phyloP scores from a whole-genome alignment of 2,329 filamentous ascomycete genomes.

The Claviceps sp. region DNA sequence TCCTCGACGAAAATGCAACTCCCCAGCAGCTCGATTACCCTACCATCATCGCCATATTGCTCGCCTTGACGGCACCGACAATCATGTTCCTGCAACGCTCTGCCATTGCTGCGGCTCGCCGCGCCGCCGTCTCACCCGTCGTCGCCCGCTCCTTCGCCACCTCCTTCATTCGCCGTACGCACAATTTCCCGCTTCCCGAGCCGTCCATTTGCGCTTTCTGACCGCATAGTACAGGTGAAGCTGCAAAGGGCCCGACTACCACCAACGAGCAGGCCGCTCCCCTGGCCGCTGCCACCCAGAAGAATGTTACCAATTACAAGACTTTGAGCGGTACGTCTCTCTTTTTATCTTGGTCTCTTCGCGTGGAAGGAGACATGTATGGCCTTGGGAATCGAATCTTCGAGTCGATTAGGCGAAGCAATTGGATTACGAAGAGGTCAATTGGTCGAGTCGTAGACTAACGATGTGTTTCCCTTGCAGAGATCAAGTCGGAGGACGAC shows the following conservation, averaged over 20 bases:
- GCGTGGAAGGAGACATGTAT: slow-evolving; percentile 2
- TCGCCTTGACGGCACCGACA: slow-evolving; percentile 14
- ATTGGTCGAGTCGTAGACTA: slow-evolving; percentile 7
- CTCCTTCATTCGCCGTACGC: slow-evolving; percentile 46
- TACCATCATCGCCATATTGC: slow-evolving; percentile 3
- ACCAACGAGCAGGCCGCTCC: slow-evolving; percentile 25
- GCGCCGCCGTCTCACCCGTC: slow-evolving; percentile 38
- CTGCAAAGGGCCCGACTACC: slow-evolving; percentile 20
- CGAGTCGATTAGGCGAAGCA: neutral
- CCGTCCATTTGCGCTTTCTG: neutral
- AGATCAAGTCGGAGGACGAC: slow-evolving; percentile 71
- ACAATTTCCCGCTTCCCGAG: slow-evolving; percentile 14
- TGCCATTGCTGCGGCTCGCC: slow-evolving; percentile 46
- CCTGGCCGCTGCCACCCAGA: slow-evolving; percentile 25
- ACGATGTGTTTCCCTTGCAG: slow-evolving; percentile 32
- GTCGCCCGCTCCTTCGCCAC: slow-evolving; percentile 47
- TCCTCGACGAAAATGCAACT: slow-evolving; percentile 2
- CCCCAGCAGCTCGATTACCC: slow-evolving; percentile 5
- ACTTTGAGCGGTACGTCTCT: slow-evolving; percentile 31
- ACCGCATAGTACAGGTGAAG: slow-evolving; percentile 19
- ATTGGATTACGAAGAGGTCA: neutral
- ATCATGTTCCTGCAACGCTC: slow-evolving; percentile 54
- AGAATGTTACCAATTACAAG: slow-evolving; percentile 33
- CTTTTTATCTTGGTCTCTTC: slow-evolving; percentile 1
- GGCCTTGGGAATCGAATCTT: slow-evolving; percentile 11